phyloP scores from a whole-genome alignment of 148 eudicot genomes.

The Oxyria digyna region DNA sequence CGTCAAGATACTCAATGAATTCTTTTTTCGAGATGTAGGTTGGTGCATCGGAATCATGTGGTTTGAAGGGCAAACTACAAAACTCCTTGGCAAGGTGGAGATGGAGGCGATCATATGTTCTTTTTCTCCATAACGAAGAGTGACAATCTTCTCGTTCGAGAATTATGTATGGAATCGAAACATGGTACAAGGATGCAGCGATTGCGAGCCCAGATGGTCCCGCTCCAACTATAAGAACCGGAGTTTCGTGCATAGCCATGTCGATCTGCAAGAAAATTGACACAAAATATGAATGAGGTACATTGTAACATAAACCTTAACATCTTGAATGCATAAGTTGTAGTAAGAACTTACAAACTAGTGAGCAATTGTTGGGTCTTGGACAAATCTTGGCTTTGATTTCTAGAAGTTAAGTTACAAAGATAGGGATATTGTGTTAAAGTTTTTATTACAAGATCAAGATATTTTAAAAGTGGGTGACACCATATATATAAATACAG shows the following conservation, averaged over 20 bases:
- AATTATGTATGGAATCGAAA: conserved; percentile 25
- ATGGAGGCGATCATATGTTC: conserved; percentile 35
- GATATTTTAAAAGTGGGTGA: too few relatives aligned
- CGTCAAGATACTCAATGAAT: conserved; percentile 32
- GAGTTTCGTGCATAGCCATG: conserved; percentile 1
- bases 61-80: conserved; percentile 24
- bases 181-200: conserved; percentile 19
- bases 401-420: neutral
- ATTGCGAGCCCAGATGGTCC: conserved; percentile 34
- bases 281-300: neutral
- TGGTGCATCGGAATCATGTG: conserved; percentile 14
- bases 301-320: neutral
- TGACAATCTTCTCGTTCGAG: conserved; percentile 44
- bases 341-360: neutral
- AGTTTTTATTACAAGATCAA: too few relatives aligned
- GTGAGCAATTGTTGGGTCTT: neutral
- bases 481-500: neutral
- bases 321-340: neutral
- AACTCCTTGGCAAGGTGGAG: conserved; percentile 41
- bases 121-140: conserved; percentile 35
- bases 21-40: conserved; percentile 22
- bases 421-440: neutral
- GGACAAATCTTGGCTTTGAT: neutral
- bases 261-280: neutral
- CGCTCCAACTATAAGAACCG: conserved; percentile 29